Evolutionary conservation across 495 filamentous ascomycete species (phyloP).

Genomic region (Trichocladium antarcticum): DNA sequence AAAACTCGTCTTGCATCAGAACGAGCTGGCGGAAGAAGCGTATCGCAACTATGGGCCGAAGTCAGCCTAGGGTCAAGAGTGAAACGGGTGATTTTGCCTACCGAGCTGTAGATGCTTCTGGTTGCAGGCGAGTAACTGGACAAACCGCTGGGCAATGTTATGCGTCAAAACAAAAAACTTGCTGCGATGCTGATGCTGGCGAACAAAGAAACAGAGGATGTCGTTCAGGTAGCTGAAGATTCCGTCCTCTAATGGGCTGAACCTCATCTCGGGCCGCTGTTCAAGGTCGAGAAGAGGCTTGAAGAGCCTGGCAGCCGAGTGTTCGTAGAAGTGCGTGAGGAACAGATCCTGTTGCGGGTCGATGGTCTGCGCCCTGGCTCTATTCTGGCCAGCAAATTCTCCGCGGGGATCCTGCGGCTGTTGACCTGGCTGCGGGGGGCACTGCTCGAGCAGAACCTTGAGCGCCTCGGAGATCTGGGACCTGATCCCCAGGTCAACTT

Average conservation of each 20-base stretch:
- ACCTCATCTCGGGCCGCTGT: slow-evolving; percentile 43
- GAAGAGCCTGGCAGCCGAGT: slow-evolving; percentile 78
- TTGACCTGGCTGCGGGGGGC: slow-evolving; percentile 40
- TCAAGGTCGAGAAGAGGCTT: slow-evolving; percentile 76
- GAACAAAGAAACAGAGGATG: slow-evolving; percentile 88
- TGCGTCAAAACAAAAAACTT: slow-evolving; percentile 81
- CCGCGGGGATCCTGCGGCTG: slow-evolving; percentile 46
- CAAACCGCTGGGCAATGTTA: slow-evolving; percentile 65
- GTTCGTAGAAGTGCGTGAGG: slow-evolving; percentile 79
- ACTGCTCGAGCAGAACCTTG: slow-evolving; percentile 86
- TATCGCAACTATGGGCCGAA: slow-evolving; percentile 53
- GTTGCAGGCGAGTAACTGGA: slow-evolving; percentile 69
- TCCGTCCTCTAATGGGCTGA: slow-evolving; percentile 66
- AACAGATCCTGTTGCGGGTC: slow-evolving; percentile 78
- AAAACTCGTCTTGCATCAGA: slow-evolving; percentile 81
- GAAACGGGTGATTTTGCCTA: slow-evolving; percentile 33
- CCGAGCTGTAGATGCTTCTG: slow-evolving; percentile 91
- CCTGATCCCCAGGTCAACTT: slow-evolving; percentile 88
- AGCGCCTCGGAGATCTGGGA: slow-evolving; percentile 93
- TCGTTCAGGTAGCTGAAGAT: slow-evolving; percentile 87
- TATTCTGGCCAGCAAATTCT: slow-evolving; percentile 49
- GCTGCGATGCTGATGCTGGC: slow-evolving; percentile 73
- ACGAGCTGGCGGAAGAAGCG: slow-evolving; percentile 91
- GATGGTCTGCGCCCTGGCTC: slow-evolving; percentile 41
- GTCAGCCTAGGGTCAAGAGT: slow-evolving; percentile 2